Percentiles rank a stretch among this genome's conserved stretches.
phyloP scores from a whole-genome alignment of 345 rosid genomes.

The Anastatica hierochuntica region DNA sequence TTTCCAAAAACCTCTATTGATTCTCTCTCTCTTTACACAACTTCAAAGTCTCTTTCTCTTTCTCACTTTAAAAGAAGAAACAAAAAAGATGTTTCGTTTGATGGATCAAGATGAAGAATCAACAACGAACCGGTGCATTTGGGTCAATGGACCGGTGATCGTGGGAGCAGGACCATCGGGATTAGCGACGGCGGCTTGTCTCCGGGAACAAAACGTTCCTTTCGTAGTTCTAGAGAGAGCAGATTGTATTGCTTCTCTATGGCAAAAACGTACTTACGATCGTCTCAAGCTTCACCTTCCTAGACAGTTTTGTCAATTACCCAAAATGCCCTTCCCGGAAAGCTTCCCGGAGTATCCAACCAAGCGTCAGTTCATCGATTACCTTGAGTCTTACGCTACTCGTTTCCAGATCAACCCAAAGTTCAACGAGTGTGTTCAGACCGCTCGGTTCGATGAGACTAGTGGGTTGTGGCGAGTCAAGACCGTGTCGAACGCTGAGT shows the following conservation, averaged over 20 bases:
- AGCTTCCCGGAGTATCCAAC: slow-evolving; percentile 42
- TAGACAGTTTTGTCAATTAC: slow-evolving; percentile 39
- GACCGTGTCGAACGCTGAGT: slow-evolving; percentile 23
- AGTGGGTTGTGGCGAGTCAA: slow-evolving; percentile 73
- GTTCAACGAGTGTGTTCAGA: slow-evolving; percentile 65
- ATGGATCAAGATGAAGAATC: slow-evolving; percentile 34
- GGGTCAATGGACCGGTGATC: slow-evolving; percentile 35
- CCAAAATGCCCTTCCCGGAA: slow-evolving; percentile 36
- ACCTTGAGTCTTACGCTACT: slow-evolving; percentile 52
- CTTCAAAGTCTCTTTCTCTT: too few species aligned
- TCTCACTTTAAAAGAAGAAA: not conserved
- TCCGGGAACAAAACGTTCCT: slow-evolving; percentile 34
- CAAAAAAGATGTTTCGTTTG: slow-evolving; percentile 34
- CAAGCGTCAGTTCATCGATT: slow-evolving; percentile 37
- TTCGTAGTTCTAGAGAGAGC: slow-evolving; percentile 40
- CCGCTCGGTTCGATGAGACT: slow-evolving; percentile 71
- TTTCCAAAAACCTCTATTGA: not conserved
- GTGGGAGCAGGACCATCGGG: slow-evolving; percentile 53
- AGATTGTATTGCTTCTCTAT: slow-evolving; percentile 41
- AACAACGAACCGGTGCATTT: slow-evolving; percentile 27
- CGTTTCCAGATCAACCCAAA: slow-evolving; percentile 56
- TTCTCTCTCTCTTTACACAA: too few species aligned
- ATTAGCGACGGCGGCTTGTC: slow-evolving; percentile 44
- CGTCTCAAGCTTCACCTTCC: slow-evolving; percentile 46
- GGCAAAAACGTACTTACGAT: slow-evolving; percentile 43